phyloP scores from a whole-genome alignment of 495 filamentous ascomycete genomes.

The Pyronema domesticum region DNA sequence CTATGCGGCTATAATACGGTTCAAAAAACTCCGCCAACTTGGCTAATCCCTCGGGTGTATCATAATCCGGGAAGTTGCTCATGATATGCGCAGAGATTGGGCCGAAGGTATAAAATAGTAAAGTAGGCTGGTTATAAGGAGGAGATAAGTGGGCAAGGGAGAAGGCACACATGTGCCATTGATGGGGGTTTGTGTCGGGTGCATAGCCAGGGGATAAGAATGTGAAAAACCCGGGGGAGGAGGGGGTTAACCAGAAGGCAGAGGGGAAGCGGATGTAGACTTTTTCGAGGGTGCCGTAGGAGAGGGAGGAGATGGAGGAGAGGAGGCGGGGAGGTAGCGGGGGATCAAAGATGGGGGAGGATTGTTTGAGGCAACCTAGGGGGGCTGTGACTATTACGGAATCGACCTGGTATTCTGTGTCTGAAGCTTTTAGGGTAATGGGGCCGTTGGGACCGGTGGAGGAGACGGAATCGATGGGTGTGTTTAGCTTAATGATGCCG shows the following conservation, averaged over 20 bases:
- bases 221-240: slow-evolving; percentile 40
- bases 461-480: slow-evolving; percentile 37
- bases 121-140: slow-evolving; percentile 53
- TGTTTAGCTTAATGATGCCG: slow-evolving; percentile 44
- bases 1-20: slow-evolving; percentile 61
- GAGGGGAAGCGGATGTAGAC: slow-evolving; percentile 71
- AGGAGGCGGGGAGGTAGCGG: slow-evolving; percentile 44
- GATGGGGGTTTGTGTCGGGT: slow-evolving; percentile 37
- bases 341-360: slow-evolving; percentile 52
- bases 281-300: slow-evolving; percentile 83
- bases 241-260: slow-evolving; percentile 27
- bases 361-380: slow-evolving; percentile 74
- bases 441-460: slow-evolving; percentile 11
- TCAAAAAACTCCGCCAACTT: slow-evolving; percentile 43
- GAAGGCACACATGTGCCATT: slow-evolving; percentile 65
- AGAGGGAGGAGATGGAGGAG: slow-evolving; percentile 57
- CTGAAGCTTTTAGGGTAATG: slow-evolving; percentile 5
- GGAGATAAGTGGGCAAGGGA: slow-evolving; percentile 52
- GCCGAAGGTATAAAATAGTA: slow-evolving; percentile 86
- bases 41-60: slow-evolving; percentile 27
- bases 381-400: slow-evolving; percentile 73
- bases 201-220: slow-evolving; percentile 52
- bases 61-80: slow-evolving; percentile 33
- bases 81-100: slow-evolving; percentile 21
- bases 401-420: slow-evolving; percentile 37